Base-by-base conservation (phyloP, 1,139 yeast species). In the Neolecta irregularis region DNA sequence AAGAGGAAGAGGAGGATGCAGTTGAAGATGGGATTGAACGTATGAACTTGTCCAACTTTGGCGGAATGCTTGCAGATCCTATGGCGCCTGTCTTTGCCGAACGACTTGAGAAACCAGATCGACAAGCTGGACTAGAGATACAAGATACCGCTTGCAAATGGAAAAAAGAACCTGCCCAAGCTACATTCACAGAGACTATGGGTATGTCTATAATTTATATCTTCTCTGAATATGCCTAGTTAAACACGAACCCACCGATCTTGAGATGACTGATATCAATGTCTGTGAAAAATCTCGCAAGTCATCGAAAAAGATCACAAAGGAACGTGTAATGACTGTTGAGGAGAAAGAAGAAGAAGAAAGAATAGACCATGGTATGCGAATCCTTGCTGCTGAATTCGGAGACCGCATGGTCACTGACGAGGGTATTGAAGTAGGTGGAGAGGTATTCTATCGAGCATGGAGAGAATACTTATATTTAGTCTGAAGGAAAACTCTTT, bases 401-500 rank as follows among this genome's bases (percentile, higher is more conserved):
- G 12, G 20, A 6, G 22, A 15, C 7, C 31, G 12, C 22, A 15
- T 20, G 8, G 20, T 28, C 22, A 15, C 13, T 28, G n/a, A 15
- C 6, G 19, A 28, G 13, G 12, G 12, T 12, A 2, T 16, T 6
- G 9, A 5, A 6, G 21, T 20, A 20, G 8, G 12, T 11, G 13
- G 22, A 16, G 22, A 28, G 20, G 31, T 28, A 20, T 12, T 4
- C 9, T 28, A 20, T 13, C 22, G 20, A 19, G 11, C 11, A 11
- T n/a, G 12, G n/a, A 11, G n/a, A 11, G 5, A 5, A 16, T 28
- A 28, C 20, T 15, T 22, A 24, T 13, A 17, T 23, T 22, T 15
- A 39, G 26, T 25, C 38, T 32, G 61, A 61, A 20, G 61, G 63
- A 31, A 54, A 58, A 42, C 59, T 68, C 41, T 57, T 75, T 42